These are phyloP conservation scores for Kwoniella sp. DNA, from an alignment of 768 basidiomycete genomes.

Conservation along the genomic window DNA sequence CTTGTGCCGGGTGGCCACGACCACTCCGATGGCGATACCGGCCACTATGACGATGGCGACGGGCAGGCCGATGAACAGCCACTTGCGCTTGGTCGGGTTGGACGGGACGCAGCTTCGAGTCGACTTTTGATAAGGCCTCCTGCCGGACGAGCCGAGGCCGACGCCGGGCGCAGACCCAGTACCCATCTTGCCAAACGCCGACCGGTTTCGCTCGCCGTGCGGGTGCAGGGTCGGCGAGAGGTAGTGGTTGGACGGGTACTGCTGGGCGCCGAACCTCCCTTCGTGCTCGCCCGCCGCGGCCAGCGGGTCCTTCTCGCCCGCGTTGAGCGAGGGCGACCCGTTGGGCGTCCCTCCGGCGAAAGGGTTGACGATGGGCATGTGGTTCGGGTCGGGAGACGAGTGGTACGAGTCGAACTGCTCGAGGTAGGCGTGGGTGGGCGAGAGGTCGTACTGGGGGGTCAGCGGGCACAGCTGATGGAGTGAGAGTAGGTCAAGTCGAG, in stretches of 20 bases:
- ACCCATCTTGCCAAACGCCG: background rate
- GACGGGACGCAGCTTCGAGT: slow-evolving; percentile 26
- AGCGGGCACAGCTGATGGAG: background rate
- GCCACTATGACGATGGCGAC: slow-evolving; percentile 32
- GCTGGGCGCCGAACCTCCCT: slow-evolving; percentile 21
- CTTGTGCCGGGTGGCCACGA: slow-evolving; percentile 24
- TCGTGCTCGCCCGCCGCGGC: background rate
- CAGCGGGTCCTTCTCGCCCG: slow-evolving; percentile 27
- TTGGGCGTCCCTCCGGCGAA: too few species aligned
- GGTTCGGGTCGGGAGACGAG: slow-evolving; percentile 25
- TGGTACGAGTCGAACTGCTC: slow-evolving; percentile 33
- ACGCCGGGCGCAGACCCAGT: background rate
- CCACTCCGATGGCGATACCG: slow-evolving; percentile 37
- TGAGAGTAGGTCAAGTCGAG: background rate
- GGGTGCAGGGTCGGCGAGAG: slow-evolving; percentile 21
- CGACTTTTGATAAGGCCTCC: background rate
- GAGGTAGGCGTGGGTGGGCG: slow-evolving; percentile 43
- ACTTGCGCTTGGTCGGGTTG: slow-evolving; percentile 31
- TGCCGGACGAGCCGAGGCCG: background rate
- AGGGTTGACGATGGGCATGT: slow-evolving; percentile 17
- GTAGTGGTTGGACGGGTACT: slow-evolving; percentile 26
- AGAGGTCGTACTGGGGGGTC: slow-evolving; percentile 28
- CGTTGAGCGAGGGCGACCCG: slow-evolving; percentile 14
- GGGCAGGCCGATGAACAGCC: slow-evolving; percentile 36
- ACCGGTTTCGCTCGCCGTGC: background rate